Evolutionary conservation across 2,329 filamentous ascomycete genomes (phyloP).

Genomic region (Fusarium hostae): DNA sequence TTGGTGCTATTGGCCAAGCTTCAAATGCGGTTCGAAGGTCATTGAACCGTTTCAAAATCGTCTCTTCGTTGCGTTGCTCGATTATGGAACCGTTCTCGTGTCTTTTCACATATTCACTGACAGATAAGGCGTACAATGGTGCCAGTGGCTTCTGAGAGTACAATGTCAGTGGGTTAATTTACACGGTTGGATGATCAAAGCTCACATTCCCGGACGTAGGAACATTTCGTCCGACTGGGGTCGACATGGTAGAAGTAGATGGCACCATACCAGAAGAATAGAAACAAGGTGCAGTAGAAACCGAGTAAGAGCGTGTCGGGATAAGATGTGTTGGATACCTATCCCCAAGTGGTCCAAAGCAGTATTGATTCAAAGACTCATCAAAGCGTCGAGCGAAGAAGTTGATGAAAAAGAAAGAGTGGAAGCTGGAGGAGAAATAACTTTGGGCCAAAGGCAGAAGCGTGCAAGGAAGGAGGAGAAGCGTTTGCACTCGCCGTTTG

Average conservation of each 20-base stretch:
- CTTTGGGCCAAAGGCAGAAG: neutral
- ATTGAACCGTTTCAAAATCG: slow-evolving; percentile 43
- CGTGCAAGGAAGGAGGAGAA: neutral
- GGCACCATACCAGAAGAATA: neutral
- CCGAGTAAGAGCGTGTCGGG: too few relatives aligned
- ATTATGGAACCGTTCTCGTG: slow-evolving; percentile 50
- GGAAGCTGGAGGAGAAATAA: neutral
- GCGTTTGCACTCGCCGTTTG: slow-evolving; percentile 13
- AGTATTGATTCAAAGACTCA: neutral
- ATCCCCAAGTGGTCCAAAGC: neutral
- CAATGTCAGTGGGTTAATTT: slow-evolving; percentile 12
- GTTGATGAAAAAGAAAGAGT: neutral
- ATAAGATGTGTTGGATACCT: neutral
- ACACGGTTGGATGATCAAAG: neutral
- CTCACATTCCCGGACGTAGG: slow-evolving; percentile 10
- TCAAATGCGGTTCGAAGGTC: slow-evolving; percentile 32
- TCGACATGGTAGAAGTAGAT: neutral
- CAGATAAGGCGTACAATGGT: slow-evolving; percentile 36
- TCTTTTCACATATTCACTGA: slow-evolving; percentile 42
- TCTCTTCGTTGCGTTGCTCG: slow-evolving; percentile 49
- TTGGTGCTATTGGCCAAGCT: slow-evolving; percentile 48
- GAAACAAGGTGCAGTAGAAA: neutral
- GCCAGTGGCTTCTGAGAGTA: slow-evolving; percentile 7
- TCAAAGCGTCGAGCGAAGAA: neutral
- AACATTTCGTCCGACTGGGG: neutral